Evolutionary conservation across 2,329 filamentous ascomycete genomes (phyloP).

Genomic region (Xylariaceae sp.): DNA sequence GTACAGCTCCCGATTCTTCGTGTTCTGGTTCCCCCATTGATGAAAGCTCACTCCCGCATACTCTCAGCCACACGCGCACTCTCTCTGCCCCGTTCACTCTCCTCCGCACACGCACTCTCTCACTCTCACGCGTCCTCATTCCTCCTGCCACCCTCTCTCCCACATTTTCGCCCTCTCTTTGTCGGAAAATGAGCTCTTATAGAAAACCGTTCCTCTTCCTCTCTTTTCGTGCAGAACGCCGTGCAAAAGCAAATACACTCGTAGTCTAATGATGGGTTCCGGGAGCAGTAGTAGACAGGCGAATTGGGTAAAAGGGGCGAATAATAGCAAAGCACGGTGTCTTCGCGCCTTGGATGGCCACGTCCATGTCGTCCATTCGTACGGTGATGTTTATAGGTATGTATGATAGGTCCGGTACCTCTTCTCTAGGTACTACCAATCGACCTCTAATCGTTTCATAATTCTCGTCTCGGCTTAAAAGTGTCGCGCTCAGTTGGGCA

Average conservation of each 20-base stretch:
- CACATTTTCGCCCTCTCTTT: neutral
- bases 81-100: no score
- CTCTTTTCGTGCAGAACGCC: slow-evolving; percentile 17
- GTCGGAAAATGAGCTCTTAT: neutral
- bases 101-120: no score
- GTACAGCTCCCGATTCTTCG: no score
- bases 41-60: no score
- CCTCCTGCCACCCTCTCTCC: no score
- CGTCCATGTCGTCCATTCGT: neutral
- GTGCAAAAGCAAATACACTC: slow-evolving; percentile 10
- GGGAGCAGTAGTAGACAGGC: neutral
- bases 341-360: neutral
- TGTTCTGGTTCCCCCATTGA: no score
- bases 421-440: no score
- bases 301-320: neutral
- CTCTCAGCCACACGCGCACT: no score
- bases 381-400: no score
- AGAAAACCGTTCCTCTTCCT: neutral
- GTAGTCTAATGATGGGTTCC: slow-evolving; percentile 7
- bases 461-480: slow-evolving; percentile 40
- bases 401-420: no score
- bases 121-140: no score
- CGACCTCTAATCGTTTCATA: no score
- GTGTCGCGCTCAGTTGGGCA: slow-evolving; percentile 46
- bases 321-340: neutral